phyloP scores from a whole-genome alignment of 805 yeast genomes.

The Spencermartinsiella europaea region DNA sequence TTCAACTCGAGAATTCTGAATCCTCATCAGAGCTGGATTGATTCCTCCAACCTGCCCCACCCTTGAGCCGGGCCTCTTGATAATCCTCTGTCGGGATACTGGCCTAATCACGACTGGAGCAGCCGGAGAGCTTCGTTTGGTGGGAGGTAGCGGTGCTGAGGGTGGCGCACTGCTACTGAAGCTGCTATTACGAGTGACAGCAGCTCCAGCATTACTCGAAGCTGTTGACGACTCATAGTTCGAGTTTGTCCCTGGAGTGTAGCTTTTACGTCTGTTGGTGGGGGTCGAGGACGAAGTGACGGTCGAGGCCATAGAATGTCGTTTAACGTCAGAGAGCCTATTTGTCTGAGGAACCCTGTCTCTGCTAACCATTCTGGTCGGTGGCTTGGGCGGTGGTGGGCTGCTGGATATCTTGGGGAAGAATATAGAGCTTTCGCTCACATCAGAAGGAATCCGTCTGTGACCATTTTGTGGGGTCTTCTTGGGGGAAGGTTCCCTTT shows the following conservation, averaged over 20 bases:
- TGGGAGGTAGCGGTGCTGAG: slow-evolving; percentile 10
- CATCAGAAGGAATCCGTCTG: slow-evolving; percentile 10
- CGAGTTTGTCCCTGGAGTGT: neutral
- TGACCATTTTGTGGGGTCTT: neutral
- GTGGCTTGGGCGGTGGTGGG: slow-evolving; percentile 15
- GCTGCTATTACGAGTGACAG: neutral
- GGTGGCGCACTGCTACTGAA: neutral
- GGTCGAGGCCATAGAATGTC: neutral
- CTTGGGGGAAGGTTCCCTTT: slow-evolving; percentile 1
- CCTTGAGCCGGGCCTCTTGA: slow-evolving; percentile 19
- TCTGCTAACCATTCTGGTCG: slow-evolving; percentile 1
- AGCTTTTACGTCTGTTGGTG: neutral
- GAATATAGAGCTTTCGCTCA: slow-evolving; percentile 15
- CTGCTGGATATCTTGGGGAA: slow-evolving; percentile 11
- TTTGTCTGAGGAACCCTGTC: neutral
- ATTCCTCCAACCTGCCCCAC: slow-evolving; percentile 9
- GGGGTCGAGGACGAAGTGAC: neutral
- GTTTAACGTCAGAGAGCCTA: neutral
- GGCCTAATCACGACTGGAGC: slow-evolving; percentile 12
- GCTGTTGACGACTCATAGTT: neutral
- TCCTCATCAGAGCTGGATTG: slow-evolving; percentile 12
- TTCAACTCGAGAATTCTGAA: slow-evolving; percentile 19
- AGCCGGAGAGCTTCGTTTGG: slow-evolving; percentile 1
- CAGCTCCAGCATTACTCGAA: neutral
- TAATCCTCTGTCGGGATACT: slow-evolving; percentile 11